Evolutionary conservation across 371 early-diverging fungal genomes (phyloP), one percentile per base, ranked within the genome.

Genomic region (Mucor irregularis): DNA sequence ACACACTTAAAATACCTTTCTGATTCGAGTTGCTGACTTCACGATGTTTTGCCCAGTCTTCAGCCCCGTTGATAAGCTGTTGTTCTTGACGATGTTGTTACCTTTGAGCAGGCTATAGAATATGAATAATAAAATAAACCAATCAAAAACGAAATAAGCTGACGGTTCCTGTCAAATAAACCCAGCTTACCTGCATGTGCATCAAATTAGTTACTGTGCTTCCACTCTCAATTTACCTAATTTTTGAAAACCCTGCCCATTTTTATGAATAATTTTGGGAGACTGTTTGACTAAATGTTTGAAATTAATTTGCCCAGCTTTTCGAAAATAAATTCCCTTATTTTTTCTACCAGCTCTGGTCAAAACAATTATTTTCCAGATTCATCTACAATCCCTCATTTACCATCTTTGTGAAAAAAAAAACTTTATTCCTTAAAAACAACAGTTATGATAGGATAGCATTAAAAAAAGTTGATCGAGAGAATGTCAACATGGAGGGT

Each of bases 11-110:
- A 56, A 31, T 0, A 48, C 56, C 49, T 56, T 56, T 56, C 48
- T 56, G 31, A 56, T 48, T 42, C 42, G 49, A 49, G 40, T 56
- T 19, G 39, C 47, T 48, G 48, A 51, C 52, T 58, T 50, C 28
- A 45, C 28, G 28, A 50, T 42, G 58, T 49, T 51, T 35, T 51
- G 29, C 17, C 19, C 28, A 50, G n/a, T 14, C 24, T 51, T 58
- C 37, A 53, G 33, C 21, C 45, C 25, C 34, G 45, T 34, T 44
- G 28, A 34, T 53, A 26, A 34, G 43, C 35, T 44, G 0, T 45
- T 53, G 33, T n/a, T 44, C 45, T 44, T 34, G 21, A 44, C 2
- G 25, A 45, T 44, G 45, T 34, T 29, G 35, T 53, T 44, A n/a
- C n/a, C n/a, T 44, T 35, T 53, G 16, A 44, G 11, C 11, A 53